phyloP scores from a whole-genome alignment of 129 eudicot species.

The Centella asiatica region DNA sequence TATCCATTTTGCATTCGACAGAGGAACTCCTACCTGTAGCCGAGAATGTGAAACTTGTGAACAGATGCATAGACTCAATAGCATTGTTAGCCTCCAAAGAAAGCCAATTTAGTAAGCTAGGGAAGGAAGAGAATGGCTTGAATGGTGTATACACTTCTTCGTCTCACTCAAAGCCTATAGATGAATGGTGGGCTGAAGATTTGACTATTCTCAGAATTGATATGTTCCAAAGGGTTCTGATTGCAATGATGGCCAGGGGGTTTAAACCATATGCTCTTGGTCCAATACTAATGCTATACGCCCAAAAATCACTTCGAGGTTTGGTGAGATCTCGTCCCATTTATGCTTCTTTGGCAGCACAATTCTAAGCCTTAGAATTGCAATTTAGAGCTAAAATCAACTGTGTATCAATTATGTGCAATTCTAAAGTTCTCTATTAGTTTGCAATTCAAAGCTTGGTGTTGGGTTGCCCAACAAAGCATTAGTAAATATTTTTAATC shows the following conservation, averaged over 20 bases:
- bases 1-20: constrained; percentile 55
- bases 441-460: neutral
- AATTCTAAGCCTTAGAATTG: neutral
- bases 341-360: neutral
- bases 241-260: constrained; percentile 88
- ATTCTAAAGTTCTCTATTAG: neutral
- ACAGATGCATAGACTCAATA: constrained; percentile 71
- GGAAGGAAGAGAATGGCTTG: constrained; percentile 22
- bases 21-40: constrained; percentile 56
- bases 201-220: constrained; percentile 60
- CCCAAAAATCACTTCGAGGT: constrained; percentile 86
- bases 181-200: constrained; percentile 99
- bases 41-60: constrained; percentile 61
- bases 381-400: neutral
- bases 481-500: neutral
- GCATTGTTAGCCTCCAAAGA: constrained; percentile 68
- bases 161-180: constrained; percentile 36
- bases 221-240: constrained; percentile 78
- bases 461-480: neutral
- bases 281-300: constrained; percentile 86
- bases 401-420: neutral
- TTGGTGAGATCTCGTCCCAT: constrained; percentile 61
- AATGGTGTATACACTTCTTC: constrained; percentile 31
- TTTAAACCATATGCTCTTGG: constrained; percentile 79
- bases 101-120: constrained; percentile 32